These are phyloP conservation scores for Periconia digitata DNA, from an alignment of 2,329 filamentous ascomycete genomes.

Conservation along the genomic window DNA sequence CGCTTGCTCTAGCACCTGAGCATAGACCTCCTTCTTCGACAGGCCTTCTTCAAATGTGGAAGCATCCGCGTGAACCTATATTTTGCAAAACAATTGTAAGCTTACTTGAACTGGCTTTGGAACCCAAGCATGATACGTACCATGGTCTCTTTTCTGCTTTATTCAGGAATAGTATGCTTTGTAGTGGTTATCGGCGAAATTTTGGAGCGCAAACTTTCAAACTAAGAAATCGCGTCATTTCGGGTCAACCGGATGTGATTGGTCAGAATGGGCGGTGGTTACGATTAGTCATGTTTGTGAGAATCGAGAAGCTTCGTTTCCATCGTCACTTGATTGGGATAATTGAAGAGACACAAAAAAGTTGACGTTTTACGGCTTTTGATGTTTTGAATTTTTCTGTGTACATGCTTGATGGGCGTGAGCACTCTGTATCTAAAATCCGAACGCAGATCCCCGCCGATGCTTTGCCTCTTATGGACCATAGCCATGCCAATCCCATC, in stretches of 20 bases:
- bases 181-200: background rate
- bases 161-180: background rate
- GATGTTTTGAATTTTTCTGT: no score
- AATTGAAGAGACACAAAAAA: no score
- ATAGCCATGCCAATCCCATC: no score
- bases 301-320: background rate
- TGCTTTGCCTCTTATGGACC: no score
- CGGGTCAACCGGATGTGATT: background rate
- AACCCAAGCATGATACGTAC: conserved; percentile 2
- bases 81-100: conserved; percentile 1
- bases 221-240: conserved; percentile 2
- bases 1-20: conserved; percentile 71
- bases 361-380: no score
- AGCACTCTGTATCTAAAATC: no score
- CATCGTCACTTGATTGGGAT: no score
- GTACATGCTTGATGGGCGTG: no score
- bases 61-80: conserved; percentile 74
- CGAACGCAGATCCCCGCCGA: no score
- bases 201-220: conserved; percentile 2
- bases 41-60: conserved; percentile 70
- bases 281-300: background rate
- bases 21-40: conserved; percentile 72
- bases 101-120: background rate
- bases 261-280: background rate
- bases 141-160: background rate